phyloP scores from a whole-genome alignment of 164 flowering plant genomes.

The Santalum album region DNA sequence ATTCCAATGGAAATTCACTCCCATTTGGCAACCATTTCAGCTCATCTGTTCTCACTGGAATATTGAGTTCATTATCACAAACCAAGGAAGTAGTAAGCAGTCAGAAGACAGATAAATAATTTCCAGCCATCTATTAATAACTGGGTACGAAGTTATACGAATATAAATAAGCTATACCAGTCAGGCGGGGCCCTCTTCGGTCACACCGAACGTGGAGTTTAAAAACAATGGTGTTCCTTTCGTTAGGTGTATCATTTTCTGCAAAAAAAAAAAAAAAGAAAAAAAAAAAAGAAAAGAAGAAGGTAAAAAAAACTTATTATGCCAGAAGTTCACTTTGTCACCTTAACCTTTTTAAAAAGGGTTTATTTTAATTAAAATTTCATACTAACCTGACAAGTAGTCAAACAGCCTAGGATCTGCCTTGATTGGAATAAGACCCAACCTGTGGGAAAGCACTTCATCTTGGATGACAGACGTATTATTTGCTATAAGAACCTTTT shows the following conservation, averaged over 20 bases:
- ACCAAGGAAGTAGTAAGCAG: no score
- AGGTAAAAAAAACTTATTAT: no score
- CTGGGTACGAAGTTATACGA: no score
- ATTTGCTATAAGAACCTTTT: constrained; percentile 79
- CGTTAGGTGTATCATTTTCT: constrained; percentile 78
- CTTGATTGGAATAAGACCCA: constrained; percentile 81
- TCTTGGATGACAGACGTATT: constrained; percentile 84
- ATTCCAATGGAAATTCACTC: constrained; percentile 43
- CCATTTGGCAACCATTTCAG: constrained; percentile 83
- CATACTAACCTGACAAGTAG: constrained; percentile 58
- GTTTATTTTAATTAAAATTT: background rate
- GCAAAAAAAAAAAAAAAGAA: constrained; percentile 4
- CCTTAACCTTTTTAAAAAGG: no score
- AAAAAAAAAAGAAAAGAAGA: no score
- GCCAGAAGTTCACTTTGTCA: no score
- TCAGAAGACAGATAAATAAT: no score
- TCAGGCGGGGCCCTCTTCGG: constrained; percentile 31
- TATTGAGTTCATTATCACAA: no score
- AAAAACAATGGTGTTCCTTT: constrained; percentile 88
- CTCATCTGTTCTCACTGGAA: constrained; percentile 64
- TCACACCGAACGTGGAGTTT: constrained; percentile 65
- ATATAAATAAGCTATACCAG: constrained; percentile 48
- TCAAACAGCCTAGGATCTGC: constrained; percentile 85
- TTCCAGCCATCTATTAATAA: no score
- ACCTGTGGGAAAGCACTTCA: constrained; percentile 87